Conservation (phyloP, 176 grass and related monocot genomes). For the Phoenix dactylifera region DNA sequence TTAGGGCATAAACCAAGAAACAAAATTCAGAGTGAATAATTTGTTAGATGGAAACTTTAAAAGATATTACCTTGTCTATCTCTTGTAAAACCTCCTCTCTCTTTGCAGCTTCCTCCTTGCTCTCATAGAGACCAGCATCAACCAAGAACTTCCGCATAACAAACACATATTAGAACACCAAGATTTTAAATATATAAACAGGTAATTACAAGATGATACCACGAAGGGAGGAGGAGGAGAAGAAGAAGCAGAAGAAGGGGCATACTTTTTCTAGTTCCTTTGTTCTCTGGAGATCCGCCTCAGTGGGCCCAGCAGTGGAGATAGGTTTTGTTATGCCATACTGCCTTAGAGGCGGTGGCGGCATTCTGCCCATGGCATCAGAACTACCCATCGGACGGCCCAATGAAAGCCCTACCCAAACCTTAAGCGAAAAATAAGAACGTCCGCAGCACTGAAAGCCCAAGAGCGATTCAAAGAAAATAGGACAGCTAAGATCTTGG, state of each 20-base stretch:
- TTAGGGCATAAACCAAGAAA: too few relatives aligned
- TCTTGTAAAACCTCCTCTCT: slow-evolving; percentile 59
- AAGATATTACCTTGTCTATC: slow-evolving; percentile 51
- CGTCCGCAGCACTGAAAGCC: too few relatives aligned
- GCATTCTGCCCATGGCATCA: slow-evolving; percentile 11
- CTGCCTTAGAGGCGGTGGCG: slow-evolving; percentile 29
- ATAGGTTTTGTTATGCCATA: slow-evolving; percentile 68
- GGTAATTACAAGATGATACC: background rate
- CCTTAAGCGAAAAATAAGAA: too few relatives aligned
- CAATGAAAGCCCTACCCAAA: too few relatives aligned
- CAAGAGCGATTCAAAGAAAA: too few relatives aligned
- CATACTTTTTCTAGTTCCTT: slow-evolving; percentile 49
- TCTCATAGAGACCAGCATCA: slow-evolving; percentile 57
- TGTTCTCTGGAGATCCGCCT: slow-evolving; percentile 54
- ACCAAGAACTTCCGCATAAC: slow-evolving; percentile 44
- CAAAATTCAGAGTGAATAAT: too few relatives aligned
- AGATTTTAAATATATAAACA: background rate
- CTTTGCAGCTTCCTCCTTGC: slow-evolving; percentile 42
- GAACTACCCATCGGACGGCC: slow-evolving; percentile 28
- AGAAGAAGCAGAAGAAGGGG: background rate
- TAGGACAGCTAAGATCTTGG: too few relatives aligned
- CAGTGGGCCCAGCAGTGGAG: slow-evolving; percentile 46
- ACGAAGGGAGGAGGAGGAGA: too few relatives aligned
- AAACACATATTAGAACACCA: too few relatives aligned
- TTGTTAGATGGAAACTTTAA: too few relatives aligned